Percentiles rank a stretch among this genome's conserved stretches.
phyloP scores from a whole-genome alignment of 805 yeast genomes.

The Priceomyces carsonii region DNA sequence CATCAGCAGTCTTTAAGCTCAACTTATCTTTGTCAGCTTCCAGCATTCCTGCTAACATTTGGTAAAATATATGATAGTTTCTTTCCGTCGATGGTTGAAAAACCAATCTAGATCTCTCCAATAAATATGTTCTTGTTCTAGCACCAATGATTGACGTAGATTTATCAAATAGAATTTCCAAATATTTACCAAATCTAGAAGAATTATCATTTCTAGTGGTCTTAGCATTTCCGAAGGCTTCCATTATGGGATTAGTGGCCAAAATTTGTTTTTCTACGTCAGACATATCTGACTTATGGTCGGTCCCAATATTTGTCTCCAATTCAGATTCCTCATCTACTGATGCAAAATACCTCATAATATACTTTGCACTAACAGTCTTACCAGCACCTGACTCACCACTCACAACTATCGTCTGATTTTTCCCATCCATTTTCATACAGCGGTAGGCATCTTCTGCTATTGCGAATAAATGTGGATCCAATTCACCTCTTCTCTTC shows the following conservation, averaged over 20 bases:
- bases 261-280: slow-evolving; percentile 90
- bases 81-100: slow-evolving; percentile 91
- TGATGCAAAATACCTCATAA: slow-evolving; percentile 96
- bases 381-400: slow-evolving; percentile 99
- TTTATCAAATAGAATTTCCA: slow-evolving; percentile 83
- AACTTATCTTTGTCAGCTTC: slow-evolving; percentile 56
- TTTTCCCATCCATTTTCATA: slow-evolving; percentile 81
- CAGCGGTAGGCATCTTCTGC: slow-evolving; percentile 97
- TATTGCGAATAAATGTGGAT: slow-evolving; percentile 95
- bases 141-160: slow-evolving; percentile 88
- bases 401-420: slow-evolving; percentile 94
- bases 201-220: slow-evolving; percentile 97
- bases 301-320: slow-evolving; percentile 33
- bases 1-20: slow-evolving; percentile 62
- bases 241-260: slow-evolving; percentile 97
- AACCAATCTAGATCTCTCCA: slow-evolving; percentile 92
- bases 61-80: slow-evolving; percentile 94
- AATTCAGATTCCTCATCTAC: slow-evolving; percentile 59
- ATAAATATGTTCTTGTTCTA: slow-evolving; percentile 83
- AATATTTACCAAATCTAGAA: slow-evolving; percentile 94
- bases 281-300: slow-evolving; percentile 65
- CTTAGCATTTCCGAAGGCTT: slow-evolving; percentile 98
- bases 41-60: slow-evolving; percentile 72
- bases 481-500: slow-evolving; percentile 88
- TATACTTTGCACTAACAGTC: slow-evolving; percentile 94